phyloP scores from a whole-genome alignment of 2,329 filamentous ascomycete genomes.

The Trichoderma atroviride region DNA sequence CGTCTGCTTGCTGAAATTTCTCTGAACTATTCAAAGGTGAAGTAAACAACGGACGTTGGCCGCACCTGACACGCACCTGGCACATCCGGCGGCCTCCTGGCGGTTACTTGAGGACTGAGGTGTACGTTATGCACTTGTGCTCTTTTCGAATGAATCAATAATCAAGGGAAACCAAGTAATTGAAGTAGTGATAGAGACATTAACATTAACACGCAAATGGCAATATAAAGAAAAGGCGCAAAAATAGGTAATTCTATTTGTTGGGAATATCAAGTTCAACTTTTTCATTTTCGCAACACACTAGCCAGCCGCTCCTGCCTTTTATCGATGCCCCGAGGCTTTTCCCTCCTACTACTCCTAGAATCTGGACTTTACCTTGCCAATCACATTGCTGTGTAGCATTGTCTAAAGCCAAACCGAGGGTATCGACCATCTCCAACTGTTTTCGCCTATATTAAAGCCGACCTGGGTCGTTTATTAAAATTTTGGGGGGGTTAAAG shows the following conservation, averaged over 20 bases:
- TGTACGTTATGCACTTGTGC: not conserved
- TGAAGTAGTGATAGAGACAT: not conserved
- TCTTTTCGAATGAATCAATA: not conserved
- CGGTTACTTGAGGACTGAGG: not conserved
- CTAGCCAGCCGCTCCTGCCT: slow-evolving; percentile 16
- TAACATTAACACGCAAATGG: not conserved
- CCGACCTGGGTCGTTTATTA: slow-evolving; percentile 25
- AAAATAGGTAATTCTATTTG: slow-evolving; percentile 25
- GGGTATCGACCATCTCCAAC: slow-evolving; percentile 23
- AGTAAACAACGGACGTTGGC: not conserved
- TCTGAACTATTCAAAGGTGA: not conserved
- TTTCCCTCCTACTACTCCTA: slow-evolving; percentile 12
- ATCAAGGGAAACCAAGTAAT: not conserved
- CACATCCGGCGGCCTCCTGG: not conserved
- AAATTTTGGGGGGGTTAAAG: not conserved
- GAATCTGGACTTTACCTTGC: slow-evolving; percentile 5
- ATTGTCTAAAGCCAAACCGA: slow-evolving; percentile 13
- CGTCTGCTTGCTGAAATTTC: not conserved
- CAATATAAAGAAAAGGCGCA: not conserved
- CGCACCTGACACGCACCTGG: not conserved
- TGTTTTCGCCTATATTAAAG: slow-evolving; percentile 24
- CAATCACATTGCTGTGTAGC: slow-evolving; percentile 17
- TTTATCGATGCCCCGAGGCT: slow-evolving; percentile 25
- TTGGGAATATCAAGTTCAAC: slow-evolving; percentile 33
- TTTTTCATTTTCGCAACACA: slow-evolving; percentile 29